Evolutionary conservation across 768 basidiomycete species (phyloP), one percentile per base, ranked within the genome.

Genomic region (Tephrocybe sp.): DNA sequence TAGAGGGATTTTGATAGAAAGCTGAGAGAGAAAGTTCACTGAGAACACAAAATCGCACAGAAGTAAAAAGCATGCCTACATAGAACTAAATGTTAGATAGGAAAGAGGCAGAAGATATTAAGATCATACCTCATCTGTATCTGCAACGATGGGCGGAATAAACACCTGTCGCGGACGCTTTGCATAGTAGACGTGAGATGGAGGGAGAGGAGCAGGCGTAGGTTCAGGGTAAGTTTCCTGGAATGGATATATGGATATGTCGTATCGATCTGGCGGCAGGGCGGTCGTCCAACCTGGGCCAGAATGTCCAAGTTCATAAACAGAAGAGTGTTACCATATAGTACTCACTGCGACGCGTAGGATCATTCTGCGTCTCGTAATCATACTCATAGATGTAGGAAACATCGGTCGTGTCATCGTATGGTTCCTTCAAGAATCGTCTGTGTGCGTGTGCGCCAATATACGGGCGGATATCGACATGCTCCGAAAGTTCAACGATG

Each of bases 311-410:
- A 4, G 19, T n/a, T 5, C 2, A 11, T 9, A 3, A 18, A 1
- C 9, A 16, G 16, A 9, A 2, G 18, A 5, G 27, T 28, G 19
- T 6, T 19, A 19, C 9, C 18, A 19, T 9, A 50, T 16, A 15
- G 27, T n/a, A 45, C 45, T 32, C 13, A 60, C 63, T 60, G 27
- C 52, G 60, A 11, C 54, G 53, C 3, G 52, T 43, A 16, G 69
- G 69, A 43, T 65, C 54, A 21, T 62, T 56, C 25, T 58, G 61
- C 1, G 47, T 55, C 28, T 51, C 52, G 25, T 66, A 64, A 11
- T 60, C 57, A 32, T 68, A 72, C 41, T 69, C 66, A 24, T 72
- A 72, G 5, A 72, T 51, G 31, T 57, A 60, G 11, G 67, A 67
- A 2, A 56, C 48, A 5, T 43, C 45, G 1, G 44, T 28, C 8